Base-by-base conservation (phyloP, 2,329 filamentous ascomycete species). In the Domatiomyces catenatus region DNA sequence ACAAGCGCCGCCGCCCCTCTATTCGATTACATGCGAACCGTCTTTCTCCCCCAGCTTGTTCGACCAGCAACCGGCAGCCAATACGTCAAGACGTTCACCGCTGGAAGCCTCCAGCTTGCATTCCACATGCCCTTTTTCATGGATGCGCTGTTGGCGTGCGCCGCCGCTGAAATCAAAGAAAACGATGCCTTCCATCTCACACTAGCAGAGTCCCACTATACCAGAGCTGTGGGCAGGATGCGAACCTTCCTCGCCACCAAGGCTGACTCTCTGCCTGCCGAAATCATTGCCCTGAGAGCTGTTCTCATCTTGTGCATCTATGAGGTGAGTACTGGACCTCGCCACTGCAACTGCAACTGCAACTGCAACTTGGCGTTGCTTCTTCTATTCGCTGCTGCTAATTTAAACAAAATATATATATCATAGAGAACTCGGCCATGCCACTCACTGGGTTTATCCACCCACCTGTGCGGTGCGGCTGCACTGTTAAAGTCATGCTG, bases 281-380 rank as follows among this genome's bases (percentile, higher is more conserved):
- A 52, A 46, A 47, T 58, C 2, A 56, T 54, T 2, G 50, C 53
- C 0, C 48, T 58, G 32, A 50, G 54, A 5, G 59, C 58, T 10
- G 51, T 58, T 1, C 48, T 61, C 17, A 52, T 58, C 28, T 46
- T 60, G 12, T 61, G 58, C n/a, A 61, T 61, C 2, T 61, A 60
- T 22, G 60, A 61, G 52, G 60, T 59, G 42, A 46, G 51, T 43
- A 2, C 32, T 5, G n/a, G n/a, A n/a, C n/a, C n/a, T n/a, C n/a
- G n/a, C n/a, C n/a, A n/a, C n/a, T n/a, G n/a, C n/a, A n/a, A n/a
- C n/a, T n/a, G n/a, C n/a, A n/a, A n/a, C n/a, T n/a, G n/a, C n/a
- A n/a, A n/a, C n/a, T n/a, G n/a, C n/a, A n/a, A n/a, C n/a, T n/a
- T n/a, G n/a, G n/a, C n/a, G n/a, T n/a, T n/a, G n/a, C n/a, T n/a